Evolutionary conservation across 2,329 filamentous ascomycete species (phyloP), one percentile per base, ranked within the genome.

Genomic region (Aspergillus brunneoviolaceus): DNA sequence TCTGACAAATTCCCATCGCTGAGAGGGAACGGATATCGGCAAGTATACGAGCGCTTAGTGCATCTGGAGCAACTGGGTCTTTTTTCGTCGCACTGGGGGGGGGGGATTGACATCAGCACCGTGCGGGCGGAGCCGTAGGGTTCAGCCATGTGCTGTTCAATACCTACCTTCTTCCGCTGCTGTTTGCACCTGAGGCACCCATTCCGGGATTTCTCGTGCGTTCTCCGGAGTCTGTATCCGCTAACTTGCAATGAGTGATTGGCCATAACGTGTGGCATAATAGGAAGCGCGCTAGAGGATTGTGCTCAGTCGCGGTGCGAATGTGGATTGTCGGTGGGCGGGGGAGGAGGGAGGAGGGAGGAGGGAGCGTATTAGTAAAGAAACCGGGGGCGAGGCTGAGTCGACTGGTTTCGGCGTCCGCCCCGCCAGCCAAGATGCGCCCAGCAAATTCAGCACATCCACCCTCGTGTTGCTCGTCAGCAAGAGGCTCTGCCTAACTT

Each of bases 111-210:
- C 1, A 53, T 68, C 45, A 67, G 64, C 51, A 62, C 49, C 31
- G 33, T 12, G 33, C 5, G 33, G 27, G 3, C 35, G 29, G n/a
- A 27, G 35, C 19, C 5, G 23, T 23, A 23, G 23, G 23, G 23
- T 23, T 23, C 23, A 23, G 23, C 23, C 23, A 23, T 23, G 23
- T 3, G 4, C 23, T 23, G 23, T 23, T 5, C 23, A 23, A 23
- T 23, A 23, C 23, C 73, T 75, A 23, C 23, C 73, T 75, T 76
- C 42, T 75, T 75, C 51, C 74, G 64, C 50, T 70, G 72, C 45
- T 71, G 67, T 55, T 76, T 76, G 59, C 74, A 76, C 63, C 69
- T 67, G 3, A 68, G 59, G 49, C 74, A 76, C 21, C 74, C 74
- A 57, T 70, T 68, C 23, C 73, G 63, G 2, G 74, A 76, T 62